Percentiles rank a stretch among this genome's conserved stretches.
Conservation (phyloP, 371 early-diverging fungal species). For the Mucor mucedo region DNA sequence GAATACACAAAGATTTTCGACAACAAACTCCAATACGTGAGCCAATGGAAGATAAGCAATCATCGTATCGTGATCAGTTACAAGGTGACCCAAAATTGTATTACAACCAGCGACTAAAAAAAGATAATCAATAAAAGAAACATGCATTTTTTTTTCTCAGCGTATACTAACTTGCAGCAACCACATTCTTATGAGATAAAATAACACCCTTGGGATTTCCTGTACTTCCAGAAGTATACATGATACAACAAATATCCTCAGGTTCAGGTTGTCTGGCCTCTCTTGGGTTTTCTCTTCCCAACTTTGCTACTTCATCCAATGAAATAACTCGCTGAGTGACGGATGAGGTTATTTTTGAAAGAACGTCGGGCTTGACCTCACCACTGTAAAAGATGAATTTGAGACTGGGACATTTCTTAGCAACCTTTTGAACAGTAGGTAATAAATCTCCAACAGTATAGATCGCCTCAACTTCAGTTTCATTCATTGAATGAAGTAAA, state of each 20-base stretch:
- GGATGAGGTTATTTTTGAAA: conserved; percentile 44
- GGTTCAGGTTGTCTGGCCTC: conserved; percentile 69
- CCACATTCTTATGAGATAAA: conserved; percentile 85
- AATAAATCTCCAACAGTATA: conserved; percentile 87
- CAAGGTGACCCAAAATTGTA: conserved; percentile 51
- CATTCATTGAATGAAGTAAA: conserved; percentile 83
- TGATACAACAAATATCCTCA: conserved; percentile 88
- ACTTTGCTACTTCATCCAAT: conserved; percentile 59
- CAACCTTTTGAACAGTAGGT: conserved; percentile 69
- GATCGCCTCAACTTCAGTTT: conserved; percentile 77
- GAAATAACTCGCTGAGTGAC: conserved; percentile 30
- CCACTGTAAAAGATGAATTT: conserved; percentile 80
- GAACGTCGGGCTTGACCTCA: conserved; percentile 54
- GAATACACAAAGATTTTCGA: conserved; percentile 76
- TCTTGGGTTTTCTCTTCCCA: conserved; percentile 70
- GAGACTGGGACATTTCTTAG: conserved; percentile 66
- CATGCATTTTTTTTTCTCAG: not conserved
- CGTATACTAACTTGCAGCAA: conserved; percentile 64
- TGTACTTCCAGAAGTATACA: conserved; percentile 96
- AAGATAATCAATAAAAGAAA: conserved; percentile 12
- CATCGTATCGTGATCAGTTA: conserved; percentile 64
- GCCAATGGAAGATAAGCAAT: conserved; percentile 95
- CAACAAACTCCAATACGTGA: conserved; percentile 90
- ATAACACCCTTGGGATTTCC: conserved; percentile 93
- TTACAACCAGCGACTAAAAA: conserved; percentile 64